These are phyloP conservation scores for Diutina neorugosa DNA, from an alignment of 1,139 yeast genomes.

Conservation along the genomic window DNA sequence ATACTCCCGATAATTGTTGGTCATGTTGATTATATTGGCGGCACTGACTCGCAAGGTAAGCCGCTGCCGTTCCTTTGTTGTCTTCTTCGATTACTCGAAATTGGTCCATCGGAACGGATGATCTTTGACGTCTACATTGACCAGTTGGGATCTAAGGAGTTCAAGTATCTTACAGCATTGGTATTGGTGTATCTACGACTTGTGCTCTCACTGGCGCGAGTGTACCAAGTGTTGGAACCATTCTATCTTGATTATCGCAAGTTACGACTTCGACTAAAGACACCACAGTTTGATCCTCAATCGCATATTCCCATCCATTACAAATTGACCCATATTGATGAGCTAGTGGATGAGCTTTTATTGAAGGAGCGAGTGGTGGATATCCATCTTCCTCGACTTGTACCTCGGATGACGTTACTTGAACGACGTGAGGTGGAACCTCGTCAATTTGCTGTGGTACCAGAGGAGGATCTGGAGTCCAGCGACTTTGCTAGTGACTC, in stretches of 20 bases:
- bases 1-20: constrained; percentile 22
- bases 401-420: constrained; percentile 23
- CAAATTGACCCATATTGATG: constrained; percentile 41
- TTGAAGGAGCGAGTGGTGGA: constrained; percentile 41
- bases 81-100: constrained; percentile 47
- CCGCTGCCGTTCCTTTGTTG: constrained; percentile 61
- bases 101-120: constrained; percentile 46
- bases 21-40: constrained; percentile 36
- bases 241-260: constrained; percentile 28
- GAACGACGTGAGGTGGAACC: constrained; percentile 27
- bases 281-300: constrained; percentile 10
- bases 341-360: constrained; percentile 43
- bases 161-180: constrained; percentile 56
- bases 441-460: constrained; percentile 21
- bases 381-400: constrained; percentile 47
- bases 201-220: constrained; percentile 28
- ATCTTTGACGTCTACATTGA: constrained; percentile 32
- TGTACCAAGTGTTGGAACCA: constrained; percentile 19
- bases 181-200: constrained; percentile 48
- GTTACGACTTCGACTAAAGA: constrained; percentile 20
- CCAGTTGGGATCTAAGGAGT: constrained; percentile 35
- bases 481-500: constrained; percentile 11
- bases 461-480: constrained; percentile 9
- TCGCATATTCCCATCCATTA: constrained; percentile 18
- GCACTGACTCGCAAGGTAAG: constrained; percentile 31